phyloP scores from a whole-genome alignment of 768 basidiomycete genomes.

The Rhizopogon vinicolor region DNA sequence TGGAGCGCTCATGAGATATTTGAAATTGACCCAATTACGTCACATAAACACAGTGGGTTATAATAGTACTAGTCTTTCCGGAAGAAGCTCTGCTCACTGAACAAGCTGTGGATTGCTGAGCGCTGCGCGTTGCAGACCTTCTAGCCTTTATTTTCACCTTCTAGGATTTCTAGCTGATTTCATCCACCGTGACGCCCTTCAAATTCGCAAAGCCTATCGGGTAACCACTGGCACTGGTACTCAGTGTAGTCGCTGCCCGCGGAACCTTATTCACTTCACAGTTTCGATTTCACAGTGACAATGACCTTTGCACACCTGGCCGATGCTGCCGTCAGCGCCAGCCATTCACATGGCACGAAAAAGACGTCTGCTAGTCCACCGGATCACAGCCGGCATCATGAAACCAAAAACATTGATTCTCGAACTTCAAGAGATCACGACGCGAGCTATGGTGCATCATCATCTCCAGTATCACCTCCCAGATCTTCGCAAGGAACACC shows the following conservation, averaged over 20 bases:
- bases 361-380: not conserved
- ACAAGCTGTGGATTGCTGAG: too few relatives aligned
- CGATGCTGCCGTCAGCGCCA: conserved; percentile 1
- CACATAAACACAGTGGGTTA: too few relatives aligned
- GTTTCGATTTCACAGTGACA: not conserved
- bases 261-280: too few relatives aligned
- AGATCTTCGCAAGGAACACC: conserved; percentile 3
- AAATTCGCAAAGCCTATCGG: not conserved
- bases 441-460: conserved; percentile 11
- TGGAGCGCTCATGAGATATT: too few relatives aligned
- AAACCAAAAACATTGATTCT: not conserved
- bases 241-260: not conserved
- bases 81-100: too few relatives aligned
- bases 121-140: too few relatives aligned
- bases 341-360: not conserved
- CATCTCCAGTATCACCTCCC: conserved; percentile 1
- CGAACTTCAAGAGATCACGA: conserved; percentile 1
- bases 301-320: conserved; percentile 10
- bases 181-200: not conserved
- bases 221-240: too few relatives aligned
- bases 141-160: not conserved
- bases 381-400: not conserved
- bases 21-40: not conserved
- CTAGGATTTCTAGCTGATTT: not conserved
- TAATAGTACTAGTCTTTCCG: too few relatives aligned